Conservation (phyloP, 1,139 yeast genomes). For the Blastobotrys buckinghamii region DNA sequence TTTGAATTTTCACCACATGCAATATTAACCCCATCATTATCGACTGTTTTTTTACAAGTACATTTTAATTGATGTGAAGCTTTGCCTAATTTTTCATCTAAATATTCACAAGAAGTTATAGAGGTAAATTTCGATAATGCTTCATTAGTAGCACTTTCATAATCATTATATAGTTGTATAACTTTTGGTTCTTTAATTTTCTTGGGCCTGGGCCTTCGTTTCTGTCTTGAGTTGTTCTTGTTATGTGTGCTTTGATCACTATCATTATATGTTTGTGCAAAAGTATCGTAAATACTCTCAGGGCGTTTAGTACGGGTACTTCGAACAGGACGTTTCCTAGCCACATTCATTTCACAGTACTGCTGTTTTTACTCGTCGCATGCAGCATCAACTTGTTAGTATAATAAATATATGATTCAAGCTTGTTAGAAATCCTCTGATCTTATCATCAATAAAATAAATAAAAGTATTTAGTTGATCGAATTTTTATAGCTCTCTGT, state of each 20-base stretch:
- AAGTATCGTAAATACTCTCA: background rate
- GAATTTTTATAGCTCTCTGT: too few relatives aligned
- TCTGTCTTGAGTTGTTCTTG: background rate
- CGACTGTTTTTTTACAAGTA: constrained; percentile 59
- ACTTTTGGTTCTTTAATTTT: background rate
- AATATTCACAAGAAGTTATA: constrained; percentile 54
- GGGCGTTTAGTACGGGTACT: background rate
- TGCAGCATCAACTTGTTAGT: too few relatives aligned
- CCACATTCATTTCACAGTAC: background rate
- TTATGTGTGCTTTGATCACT: background rate
- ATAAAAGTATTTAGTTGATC: too few relatives aligned
- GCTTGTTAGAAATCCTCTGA: too few relatives aligned
- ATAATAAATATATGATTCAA: too few relatives aligned
- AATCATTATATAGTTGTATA: background rate
- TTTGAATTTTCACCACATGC: constrained; percentile 74
- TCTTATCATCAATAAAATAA: too few relatives aligned
- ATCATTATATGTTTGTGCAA: background rate
- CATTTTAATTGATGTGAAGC: constrained; percentile 49
- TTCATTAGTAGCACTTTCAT: constrained; percentile 47
- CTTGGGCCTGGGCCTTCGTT: background rate
- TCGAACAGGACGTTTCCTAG: background rate
- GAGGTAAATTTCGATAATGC: constrained; percentile 58
- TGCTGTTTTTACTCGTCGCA: too few relatives aligned
- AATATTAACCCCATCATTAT: constrained; percentile 43
- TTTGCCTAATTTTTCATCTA: constrained; percentile 32